Evolutionary conservation across 2,329 filamentous ascomycete species (phyloP), one percentile per base, ranked within the genome.

Genomic region (Stagonosporopsis vannaccii): DNA sequence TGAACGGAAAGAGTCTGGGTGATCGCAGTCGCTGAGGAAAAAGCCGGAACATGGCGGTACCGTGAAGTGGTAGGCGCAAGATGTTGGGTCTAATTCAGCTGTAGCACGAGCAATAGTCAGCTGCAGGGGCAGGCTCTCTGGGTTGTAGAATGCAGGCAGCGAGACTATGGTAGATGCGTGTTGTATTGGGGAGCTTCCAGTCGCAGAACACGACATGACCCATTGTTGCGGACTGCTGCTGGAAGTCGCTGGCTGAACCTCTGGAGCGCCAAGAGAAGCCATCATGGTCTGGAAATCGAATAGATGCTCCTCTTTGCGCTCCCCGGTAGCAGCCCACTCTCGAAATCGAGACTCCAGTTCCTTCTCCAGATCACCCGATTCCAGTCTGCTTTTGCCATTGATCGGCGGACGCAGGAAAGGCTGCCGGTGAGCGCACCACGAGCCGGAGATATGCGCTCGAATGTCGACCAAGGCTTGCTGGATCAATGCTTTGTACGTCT

Each of bases 41-140:
- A 81, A 79, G 13, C 79, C 77, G 12, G 83, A 79, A 6, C 64
- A 56, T 4, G 83, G 77, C 17, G 86, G 85, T 13, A 87, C 69
- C 4, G 67, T 72, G 61, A 81, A 80, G 61, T 61, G 57, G 43
- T 73, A 71, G 48, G 58, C 55, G 35, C 45, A 53, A 30, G 26
- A 43, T 36, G 47, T 7, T 30, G 60, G 37, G 44, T 52, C 44
- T 30, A 48, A 28, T 41, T 40, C 45, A 12, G 26, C n/a, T 20
- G 13, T 20, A 12, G 42, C 57, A 25, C 61, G 44, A 20, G 58
- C 58, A 28, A 76, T 60, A 39, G 70, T 59, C 41, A 71, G 43
- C 48, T 68, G 22, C 37, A 75, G 56, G 33, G 71, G 58, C 22
- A 62, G 40, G 23, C 57, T 43, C 23, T 64, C 52, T 43, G 67